Conservation (phyloP, 164 flowering plant genomes). For the Protea cynaroides region DNA sequence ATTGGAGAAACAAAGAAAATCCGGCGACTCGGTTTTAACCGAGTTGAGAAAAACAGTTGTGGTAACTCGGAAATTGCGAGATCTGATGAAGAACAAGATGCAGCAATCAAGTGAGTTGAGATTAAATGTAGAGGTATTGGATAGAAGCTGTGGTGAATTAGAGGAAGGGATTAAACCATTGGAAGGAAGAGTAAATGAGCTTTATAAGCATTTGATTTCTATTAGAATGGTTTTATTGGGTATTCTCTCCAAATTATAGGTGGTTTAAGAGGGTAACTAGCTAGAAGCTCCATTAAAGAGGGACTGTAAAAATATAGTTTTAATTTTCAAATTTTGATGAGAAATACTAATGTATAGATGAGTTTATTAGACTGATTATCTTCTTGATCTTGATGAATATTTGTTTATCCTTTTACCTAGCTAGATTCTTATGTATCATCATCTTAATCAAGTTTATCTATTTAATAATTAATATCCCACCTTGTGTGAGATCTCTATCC, state of each 20-base stretch:
- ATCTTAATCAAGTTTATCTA: too few relatives aligned
- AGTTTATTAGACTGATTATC: too few relatives aligned
- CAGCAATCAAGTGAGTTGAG: conserved; percentile 5
- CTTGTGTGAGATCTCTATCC: too few relatives aligned
- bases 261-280: too few relatives aligned
- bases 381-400: too few relatives aligned
- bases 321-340: too few relatives aligned
- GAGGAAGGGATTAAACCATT: conserved; percentile 22
- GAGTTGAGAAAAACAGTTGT: conserved; percentile 19
- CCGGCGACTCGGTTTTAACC: conserved; percentile 6
- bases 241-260: conserved; percentile 3
- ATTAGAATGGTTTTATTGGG: conserved; percentile 30
- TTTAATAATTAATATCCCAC: too few relatives aligned
- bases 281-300: too few relatives aligned
- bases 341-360: too few relatives aligned
- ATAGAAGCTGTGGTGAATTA: conserved; percentile 18
- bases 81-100: conserved; percentile 6
- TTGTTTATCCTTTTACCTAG: too few relatives aligned
- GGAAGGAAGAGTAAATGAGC: conserved; percentile 22
- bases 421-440: too few relatives aligned
- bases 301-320: background rate
- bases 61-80: conserved; percentile 14
- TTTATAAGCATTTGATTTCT: conserved; percentile 28
- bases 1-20: conserved; percentile 14
- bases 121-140: conserved; percentile 13